These are phyloP conservation scores for Scedosporium apiospermum DNA, from an alignment of 2,329 filamentous ascomycete genomes.

Conservation along the genomic window DNA sequence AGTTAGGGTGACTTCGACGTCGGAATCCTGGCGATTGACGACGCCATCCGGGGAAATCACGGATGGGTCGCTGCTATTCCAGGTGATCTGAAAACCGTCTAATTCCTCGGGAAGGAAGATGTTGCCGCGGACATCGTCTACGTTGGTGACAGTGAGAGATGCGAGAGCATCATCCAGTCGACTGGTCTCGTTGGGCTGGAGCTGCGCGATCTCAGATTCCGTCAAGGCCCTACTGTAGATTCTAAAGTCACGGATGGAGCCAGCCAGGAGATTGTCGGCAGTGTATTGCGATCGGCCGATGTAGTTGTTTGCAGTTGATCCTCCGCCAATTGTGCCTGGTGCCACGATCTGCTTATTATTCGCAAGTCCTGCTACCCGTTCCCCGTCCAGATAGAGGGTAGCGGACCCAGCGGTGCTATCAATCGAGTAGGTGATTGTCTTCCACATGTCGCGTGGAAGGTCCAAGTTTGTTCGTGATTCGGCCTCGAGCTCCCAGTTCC, in stretches of 20 bases:
- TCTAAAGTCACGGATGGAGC: conserved; percentile 13
- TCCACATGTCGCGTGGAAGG: conserved; percentile 13
- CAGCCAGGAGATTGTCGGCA: conserved; percentile 13
- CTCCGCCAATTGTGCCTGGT: conserved; percentile 12
- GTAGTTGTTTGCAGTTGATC: conserved; percentile 14
- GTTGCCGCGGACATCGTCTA: conserved; percentile 28
- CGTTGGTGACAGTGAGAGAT: conserved; percentile 19
- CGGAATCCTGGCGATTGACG: conserved; percentile 21
- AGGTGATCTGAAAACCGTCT: conserved; percentile 22
- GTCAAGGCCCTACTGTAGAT: conserved; percentile 15
- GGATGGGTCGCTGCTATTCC: conserved; percentile 22
- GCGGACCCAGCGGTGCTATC: conserved; percentile 8
- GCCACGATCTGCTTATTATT: conserved; percentile 3
- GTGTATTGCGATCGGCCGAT: conserved; percentile 14
- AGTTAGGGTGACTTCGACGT: conserved; percentile 22
- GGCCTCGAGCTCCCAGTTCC: conserved; percentile 13
- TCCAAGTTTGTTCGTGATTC: conserved; percentile 9
- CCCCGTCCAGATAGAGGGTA: conserved; percentile 24
- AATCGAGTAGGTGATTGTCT: conserved; percentile 13
- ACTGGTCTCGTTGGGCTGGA: background rate
- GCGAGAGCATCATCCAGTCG: conserved; percentile 10
- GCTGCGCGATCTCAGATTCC: conserved; percentile 9
- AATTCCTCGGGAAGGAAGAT: conserved; percentile 21
- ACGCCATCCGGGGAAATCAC: conserved; percentile 24
- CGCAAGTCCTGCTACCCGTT: conserved; percentile 10